Conservation (phyloP, 169 alveolate species). For the Eimeria praecox region DNA sequence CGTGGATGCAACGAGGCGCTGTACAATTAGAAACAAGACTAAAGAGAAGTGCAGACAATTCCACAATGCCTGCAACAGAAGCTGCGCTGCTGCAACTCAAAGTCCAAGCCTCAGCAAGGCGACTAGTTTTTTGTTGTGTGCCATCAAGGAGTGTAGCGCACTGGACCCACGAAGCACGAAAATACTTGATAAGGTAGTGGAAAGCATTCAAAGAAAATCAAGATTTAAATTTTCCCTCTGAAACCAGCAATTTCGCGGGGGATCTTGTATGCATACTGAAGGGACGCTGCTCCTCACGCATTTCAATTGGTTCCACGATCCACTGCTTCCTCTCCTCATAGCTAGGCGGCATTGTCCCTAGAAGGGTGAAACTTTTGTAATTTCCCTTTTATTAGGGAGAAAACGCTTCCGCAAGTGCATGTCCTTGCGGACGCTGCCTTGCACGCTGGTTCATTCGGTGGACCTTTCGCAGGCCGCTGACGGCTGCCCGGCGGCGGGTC, state of each 20-base stretch:
- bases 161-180: neutral
- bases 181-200: neutral
- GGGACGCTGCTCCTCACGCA: neutral
- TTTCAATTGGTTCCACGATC: neutral
- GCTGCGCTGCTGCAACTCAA: neutral
- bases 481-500: neutral
- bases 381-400: neutral
- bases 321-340: neutral
- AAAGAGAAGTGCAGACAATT: neutral
- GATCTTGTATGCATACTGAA: neutral
- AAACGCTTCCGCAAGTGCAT: neutral
- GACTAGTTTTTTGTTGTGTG: neutral
- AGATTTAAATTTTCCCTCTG: neutral
- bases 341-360: neutral
- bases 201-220: neutral
- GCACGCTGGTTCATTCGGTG: neutral
- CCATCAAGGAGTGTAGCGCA: neutral
- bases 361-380: neutral
- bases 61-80: neutral
- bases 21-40: neutral
- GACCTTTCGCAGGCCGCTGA: slow-evolving; percentile 32
- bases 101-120: neutral
- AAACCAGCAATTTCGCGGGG: neutral
- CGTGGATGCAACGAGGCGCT: neutral
- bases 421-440: neutral